These are phyloP conservation scores for Pelargonium myrrhifolium DNA, from an alignment of 441 rosid genomes.

Conservation along the genomic window DNA sequence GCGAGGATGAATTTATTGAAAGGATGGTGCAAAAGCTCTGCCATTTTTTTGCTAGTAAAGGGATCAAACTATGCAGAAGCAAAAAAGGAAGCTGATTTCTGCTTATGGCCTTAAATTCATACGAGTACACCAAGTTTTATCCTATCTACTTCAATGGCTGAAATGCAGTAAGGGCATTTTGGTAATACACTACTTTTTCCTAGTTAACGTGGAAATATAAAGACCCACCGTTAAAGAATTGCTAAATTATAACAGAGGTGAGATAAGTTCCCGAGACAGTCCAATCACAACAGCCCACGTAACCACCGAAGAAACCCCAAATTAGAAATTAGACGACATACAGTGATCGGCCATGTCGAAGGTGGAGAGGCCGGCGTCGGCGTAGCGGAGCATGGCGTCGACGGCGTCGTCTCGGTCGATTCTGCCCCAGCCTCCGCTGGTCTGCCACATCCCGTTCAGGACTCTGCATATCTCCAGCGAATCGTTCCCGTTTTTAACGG, in stretches of 20 bases:
- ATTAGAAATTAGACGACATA: conserved; percentile 20
- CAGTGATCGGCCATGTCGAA: conserved; percentile 98
- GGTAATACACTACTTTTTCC: not conserved
- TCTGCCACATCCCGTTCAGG: conserved; percentile 3
- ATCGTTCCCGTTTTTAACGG: not conserved
- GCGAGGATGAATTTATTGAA: conserved; percentile 27
- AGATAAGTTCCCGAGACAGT: not conserved
- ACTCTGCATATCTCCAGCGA: conserved; percentile 3
- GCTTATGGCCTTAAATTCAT: not conserved
- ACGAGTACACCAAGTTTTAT: not conserved
- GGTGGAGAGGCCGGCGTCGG: conserved; percentile 81
- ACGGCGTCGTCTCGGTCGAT: conserved; percentile 57
- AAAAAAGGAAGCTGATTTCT: not conserved
- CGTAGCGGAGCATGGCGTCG: conserved; percentile 69
- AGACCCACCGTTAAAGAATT: not conserved
- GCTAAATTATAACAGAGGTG: not conserved
- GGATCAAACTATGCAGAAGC: not conserved
- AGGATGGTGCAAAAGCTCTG: conserved; percentile 26
- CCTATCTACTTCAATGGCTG: conserved; percentile 8
- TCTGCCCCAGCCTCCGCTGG: conserved; percentile 2
- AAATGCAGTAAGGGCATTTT: not conserved
- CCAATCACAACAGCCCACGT: conserved; percentile 15
- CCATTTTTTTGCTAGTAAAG: conserved; percentile 23
- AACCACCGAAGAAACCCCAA: not conserved
- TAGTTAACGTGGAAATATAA: not conserved